Base-by-base conservation (phyloP, 345 rosid species). In the Eucalyptus regnans region DNA sequence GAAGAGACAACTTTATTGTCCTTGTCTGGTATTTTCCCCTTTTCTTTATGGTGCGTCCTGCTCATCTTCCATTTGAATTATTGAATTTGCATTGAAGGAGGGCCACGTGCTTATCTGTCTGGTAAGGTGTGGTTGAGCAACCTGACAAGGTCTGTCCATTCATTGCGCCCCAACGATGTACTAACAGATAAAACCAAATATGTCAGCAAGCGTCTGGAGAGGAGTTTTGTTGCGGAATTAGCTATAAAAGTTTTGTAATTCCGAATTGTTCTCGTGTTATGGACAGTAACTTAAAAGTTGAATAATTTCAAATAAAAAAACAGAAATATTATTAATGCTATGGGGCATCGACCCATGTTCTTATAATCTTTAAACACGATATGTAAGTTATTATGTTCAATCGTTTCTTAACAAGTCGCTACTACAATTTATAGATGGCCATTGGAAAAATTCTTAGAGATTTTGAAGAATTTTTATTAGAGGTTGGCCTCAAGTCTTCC, bases 231-330 rank as follows among this genome's bases (percentile, higher is more conserved):
- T 54, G 8, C 4, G 27, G 25, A 23, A 23, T 58, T 9, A 23
- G 1, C 6, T 58, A 54, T 54, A 10, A 9, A 23, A 23, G 5
- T 58, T 58, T 58, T 25, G n/a, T n/a, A 58, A 25, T 23, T 25
- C 6, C 0, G 14, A 60, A 27, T 58, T 58, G 66, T 25, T 58
- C n/a, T 58, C 29, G 7, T 5, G 1, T 58, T 25, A 23, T 2
- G n/a, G 11, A 9, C 0, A 2, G 0, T 58, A 58, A 12, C 7
- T 58, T 25, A 25, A 58, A 23, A 25, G 0, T 27, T 27, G n/a
- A 10, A 60, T 25, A 60, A 25, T 60, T 27, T 60, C 66, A 11
- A 60, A 60, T 60, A 8, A 60, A 13, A 50, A 13, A 27, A 33
- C 4, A 6, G 15, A 25, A 4, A 6, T 12, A 27, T 12, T 11